Percentiles rank a stretch among this genome's conserved stretches.
Conservation (phyloP, 2,329 filamentous ascomycete genomes). For the Phaeomoniella chlamydospora region DNA sequence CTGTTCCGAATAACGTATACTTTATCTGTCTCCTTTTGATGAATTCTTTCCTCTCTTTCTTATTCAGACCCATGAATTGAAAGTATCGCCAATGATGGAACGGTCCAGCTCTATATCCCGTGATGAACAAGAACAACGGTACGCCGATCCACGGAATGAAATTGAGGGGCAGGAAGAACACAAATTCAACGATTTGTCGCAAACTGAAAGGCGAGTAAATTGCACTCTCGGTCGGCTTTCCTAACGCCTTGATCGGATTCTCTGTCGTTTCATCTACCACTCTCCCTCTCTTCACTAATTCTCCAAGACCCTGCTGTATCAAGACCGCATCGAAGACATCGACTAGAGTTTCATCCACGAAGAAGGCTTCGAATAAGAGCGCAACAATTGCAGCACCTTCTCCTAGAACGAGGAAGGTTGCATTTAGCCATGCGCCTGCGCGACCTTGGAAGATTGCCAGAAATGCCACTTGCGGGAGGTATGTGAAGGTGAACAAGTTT, state of each 20-base stretch:
- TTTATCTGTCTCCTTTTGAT: slow-evolving; percentile 57
- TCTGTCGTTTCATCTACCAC: slow-evolving; percentile 48
- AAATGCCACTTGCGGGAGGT: slow-evolving; percentile 78
- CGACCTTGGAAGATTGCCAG: slow-evolving; percentile 75
- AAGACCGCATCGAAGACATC: slow-evolving; percentile 78
- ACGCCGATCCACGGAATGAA: slow-evolving; percentile 73
- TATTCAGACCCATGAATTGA: slow-evolving; percentile 59
- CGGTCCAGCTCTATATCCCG: slow-evolving; percentile 74
- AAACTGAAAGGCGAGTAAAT: slow-evolving; percentile 81
- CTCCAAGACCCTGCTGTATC: slow-evolving; percentile 56
- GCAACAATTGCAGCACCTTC: slow-evolving; percentile 49
- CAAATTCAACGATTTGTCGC: slow-evolving; percentile 76
- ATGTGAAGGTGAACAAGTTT: slow-evolving; percentile 78
- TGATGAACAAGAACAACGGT: slow-evolving; percentile 74
- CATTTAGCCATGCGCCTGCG: slow-evolving; percentile 75
- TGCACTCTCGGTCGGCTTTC: slow-evolving; percentile 62
- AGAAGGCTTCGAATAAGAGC: slow-evolving; percentile 63
- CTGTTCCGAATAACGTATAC: slow-evolving; percentile 85
- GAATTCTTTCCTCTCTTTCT: slow-evolving; percentile 58
- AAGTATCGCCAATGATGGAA: slow-evolving; percentile 88
- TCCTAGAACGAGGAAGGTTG: slow-evolving; percentile 65
- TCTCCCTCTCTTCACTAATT: slow-evolving; percentile 54
- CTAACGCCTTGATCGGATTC: slow-evolving; percentile 64
- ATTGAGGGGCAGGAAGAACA: slow-evolving; percentile 68
- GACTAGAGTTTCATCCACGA: slow-evolving; percentile 64